These are phyloP conservation scores for Bipolaris bicolor DNA, from an alignment of 2,329 filamentous ascomycete genomes.

Conservation along the genomic window DNA sequence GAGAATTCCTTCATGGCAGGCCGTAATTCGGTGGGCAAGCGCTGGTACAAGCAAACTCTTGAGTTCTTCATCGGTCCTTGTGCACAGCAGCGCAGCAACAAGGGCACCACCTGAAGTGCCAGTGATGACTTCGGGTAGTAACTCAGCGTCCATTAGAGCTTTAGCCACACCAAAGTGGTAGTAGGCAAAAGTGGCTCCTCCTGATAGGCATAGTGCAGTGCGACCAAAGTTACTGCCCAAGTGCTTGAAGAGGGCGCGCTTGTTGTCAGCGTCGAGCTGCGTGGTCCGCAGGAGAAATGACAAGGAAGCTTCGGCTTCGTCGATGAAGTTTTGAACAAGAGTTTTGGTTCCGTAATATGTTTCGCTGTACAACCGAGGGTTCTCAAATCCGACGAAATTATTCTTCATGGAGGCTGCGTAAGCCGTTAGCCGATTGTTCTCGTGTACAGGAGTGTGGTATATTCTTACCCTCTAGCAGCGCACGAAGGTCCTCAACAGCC, in stretches of 20 bases:
- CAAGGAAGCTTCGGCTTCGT: conserved; percentile 77
- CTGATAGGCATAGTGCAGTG: conserved; percentile 89
- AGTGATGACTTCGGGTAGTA: conserved; percentile 92
- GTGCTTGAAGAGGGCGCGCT: conserved; percentile 83
- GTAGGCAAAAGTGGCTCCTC: conserved; percentile 92
- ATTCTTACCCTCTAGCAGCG: conserved; percentile 67
- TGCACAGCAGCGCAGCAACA: conserved; percentile 84
- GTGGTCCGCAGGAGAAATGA: conserved; percentile 71
- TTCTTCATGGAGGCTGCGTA: conserved; percentile 82
- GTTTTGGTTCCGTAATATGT: conserved; percentile 98
- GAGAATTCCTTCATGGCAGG: conserved; percentile 77
- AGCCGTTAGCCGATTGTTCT: neutral
- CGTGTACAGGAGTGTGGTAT: neutral
- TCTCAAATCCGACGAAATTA: conserved; percentile 96
- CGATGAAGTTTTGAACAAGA: conserved; percentile 85
- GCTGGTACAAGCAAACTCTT: conserved; percentile 84
- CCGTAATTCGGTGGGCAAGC: conserved; percentile 81
- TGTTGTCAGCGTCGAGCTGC: conserved; percentile 73
- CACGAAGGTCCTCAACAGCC: conserved; percentile 75
- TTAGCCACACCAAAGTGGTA: conserved; percentile 95
- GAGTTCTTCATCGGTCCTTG: conserved; percentile 89
- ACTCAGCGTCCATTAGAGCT: conserved; percentile 81
- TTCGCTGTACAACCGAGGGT: conserved; percentile 91
- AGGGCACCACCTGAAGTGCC: conserved; percentile 94
- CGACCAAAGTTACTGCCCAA: conserved; percentile 89